A percentile compares a stretch with the other conserved stretches of the same genome.
These are phyloP conservation scores for Capsella bursapastoris DNA, from an alignment of 345 rosid genomes.

Conservation along the genomic window DNA sequence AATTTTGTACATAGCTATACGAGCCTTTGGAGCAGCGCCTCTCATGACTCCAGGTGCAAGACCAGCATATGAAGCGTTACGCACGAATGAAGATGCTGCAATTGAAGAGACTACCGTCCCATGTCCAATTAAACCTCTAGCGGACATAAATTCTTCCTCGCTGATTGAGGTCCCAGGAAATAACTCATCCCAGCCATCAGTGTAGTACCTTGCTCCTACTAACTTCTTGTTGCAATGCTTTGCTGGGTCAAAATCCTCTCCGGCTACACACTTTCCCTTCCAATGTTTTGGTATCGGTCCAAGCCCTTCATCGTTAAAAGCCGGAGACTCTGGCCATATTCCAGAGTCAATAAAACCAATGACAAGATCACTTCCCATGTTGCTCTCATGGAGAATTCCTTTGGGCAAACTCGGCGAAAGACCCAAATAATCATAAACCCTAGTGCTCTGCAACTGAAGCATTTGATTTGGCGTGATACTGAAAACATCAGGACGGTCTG, in stretches of 20 bases:
- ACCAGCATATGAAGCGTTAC: conserved; percentile 46
- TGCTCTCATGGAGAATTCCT: conserved; percentile 32
- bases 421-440: conserved; percentile 25
- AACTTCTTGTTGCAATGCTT: conserved; percentile 46
- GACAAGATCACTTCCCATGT: conserved; percentile 35
- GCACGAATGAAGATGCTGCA: conserved; percentile 44
- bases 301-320: conserved; percentile 47
- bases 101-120: conserved; percentile 38
- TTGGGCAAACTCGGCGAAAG: conserved; percentile 5
- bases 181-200: conserved; percentile 24
- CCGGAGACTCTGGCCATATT: conserved; percentile 50
- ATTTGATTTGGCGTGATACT: background rate
- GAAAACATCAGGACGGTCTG: conserved; percentile 38
- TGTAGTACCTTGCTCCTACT: conserved; percentile 51
- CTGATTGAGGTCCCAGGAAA: background rate
- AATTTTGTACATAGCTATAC: conserved; percentile 53
- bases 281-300: conserved; percentile 52
- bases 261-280: conserved; percentile 52
- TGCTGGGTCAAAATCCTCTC: conserved; percentile 41
- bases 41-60: conserved; percentile 48
- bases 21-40: conserved; percentile 54
- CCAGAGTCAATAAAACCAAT: conserved; percentile 43
- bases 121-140: conserved; percentile 38
- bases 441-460: conserved; percentile 5
- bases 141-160: conserved; percentile 39